phyloP scores from a whole-genome alignment of 805 yeast genomes.

The Candida endomychidarum region DNA sequence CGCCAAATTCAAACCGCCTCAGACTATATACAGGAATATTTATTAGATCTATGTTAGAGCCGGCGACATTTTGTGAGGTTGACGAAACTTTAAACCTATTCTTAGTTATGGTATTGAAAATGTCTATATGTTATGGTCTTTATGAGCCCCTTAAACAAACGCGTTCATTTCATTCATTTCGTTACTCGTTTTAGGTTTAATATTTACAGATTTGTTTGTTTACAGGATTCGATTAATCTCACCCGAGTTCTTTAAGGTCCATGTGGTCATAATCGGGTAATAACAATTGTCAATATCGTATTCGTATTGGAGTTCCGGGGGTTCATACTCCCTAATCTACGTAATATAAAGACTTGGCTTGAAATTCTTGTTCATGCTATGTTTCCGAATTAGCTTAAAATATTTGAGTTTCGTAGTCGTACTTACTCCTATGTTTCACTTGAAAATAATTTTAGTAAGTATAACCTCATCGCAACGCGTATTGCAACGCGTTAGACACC shows the following conservation, averaged over 20 bases:
- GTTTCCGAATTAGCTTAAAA: too few relatives aligned
- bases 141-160: slow-evolving; percentile 1
- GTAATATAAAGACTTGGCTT: too few relatives aligned
- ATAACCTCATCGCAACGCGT: not conserved
- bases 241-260: not conserved
- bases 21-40: slow-evolving; percentile 2
- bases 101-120: not conserved
- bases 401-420: too few relatives aligned
- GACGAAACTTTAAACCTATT: too few relatives aligned
- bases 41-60: not conserved
- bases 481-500: not conserved
- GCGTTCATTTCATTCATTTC: not conserved
- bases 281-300: too few relatives aligned
- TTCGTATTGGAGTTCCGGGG: too few relatives aligned
- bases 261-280: slow-evolving; percentile 1
- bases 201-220: too few relatives aligned
- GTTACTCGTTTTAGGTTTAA: not conserved
- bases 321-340: too few relatives aligned
- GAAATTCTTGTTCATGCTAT: too few relatives aligned
- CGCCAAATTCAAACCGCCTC: slow-evolving; percentile 2
- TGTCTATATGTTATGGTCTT: not conserved
- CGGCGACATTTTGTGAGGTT: not conserved
- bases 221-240: not conserved
- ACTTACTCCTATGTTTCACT: too few relatives aligned
- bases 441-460: not conserved